phyloP scores from a whole-genome alignment of 495 filamentous ascomycete genomes.

The Talaromyces wortmannii region DNA sequence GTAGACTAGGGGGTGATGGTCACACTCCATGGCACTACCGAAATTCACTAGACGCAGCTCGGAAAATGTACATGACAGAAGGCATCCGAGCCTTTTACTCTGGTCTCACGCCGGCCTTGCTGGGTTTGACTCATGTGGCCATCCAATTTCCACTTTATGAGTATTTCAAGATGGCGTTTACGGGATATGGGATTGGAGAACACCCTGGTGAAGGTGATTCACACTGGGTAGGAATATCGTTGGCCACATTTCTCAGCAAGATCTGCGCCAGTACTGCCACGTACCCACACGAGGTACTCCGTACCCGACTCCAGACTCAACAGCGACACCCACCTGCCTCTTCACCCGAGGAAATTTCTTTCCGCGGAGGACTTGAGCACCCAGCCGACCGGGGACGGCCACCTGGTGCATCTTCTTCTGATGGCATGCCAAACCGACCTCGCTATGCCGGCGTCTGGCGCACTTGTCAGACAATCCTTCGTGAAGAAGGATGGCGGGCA shows the following conservation, averaged over 20 bases:
- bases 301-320: conserved; percentile 85
- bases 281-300: conserved; percentile 94
- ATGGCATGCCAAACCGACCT: conserved; percentile 51
- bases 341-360: conserved; percentile 50
- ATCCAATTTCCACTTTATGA: conserved; percentile 98
- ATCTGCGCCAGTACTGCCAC: conserved; percentile 90
- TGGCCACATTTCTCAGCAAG: conserved; percentile 92
- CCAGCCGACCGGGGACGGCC: conserved; percentile 34
- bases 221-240: conserved; percentile 69
- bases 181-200: conserved; percentile 76
- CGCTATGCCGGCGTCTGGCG: conserved; percentile 77
- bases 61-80: conserved; percentile 90
- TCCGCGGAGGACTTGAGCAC: conserved; percentile 53
- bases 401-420: conserved; percentile 43
- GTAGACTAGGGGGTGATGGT: conserved; percentile 42
- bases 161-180: conserved; percentile 84
- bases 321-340: conserved; percentile 44
- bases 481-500: conserved; percentile 91
- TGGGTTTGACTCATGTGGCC: conserved; percentile 91
- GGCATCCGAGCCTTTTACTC: conserved; percentile 91
- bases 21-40: conserved; percentile 83
- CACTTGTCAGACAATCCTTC: conserved; percentile 75
- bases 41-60: conserved; percentile 79
- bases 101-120: conserved; percentile 82
- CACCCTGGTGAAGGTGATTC: conserved; percentile 49